phyloP scores from a whole-genome alignment of 139 green algal species.

The Chlamydomonas eustigma region DNA sequence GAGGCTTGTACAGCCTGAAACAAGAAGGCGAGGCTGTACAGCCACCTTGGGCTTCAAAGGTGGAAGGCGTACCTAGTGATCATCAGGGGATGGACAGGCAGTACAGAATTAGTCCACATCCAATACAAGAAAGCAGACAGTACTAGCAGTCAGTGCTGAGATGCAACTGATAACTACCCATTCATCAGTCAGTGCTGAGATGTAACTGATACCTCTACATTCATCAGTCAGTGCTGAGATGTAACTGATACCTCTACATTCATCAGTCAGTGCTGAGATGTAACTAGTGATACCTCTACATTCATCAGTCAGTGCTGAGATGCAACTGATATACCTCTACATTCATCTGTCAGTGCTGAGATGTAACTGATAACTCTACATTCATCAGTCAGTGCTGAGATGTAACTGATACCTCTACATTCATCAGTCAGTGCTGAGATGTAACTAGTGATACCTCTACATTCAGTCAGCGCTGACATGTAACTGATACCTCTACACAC shows the following conservation, averaged over 20 bases:
- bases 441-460: neutral
- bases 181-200: neutral
- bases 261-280: neutral
- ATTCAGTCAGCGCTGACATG: neutral
- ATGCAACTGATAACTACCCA: neutral
- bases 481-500: neutral
- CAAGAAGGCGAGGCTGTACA: slow-evolving; percentile 3
- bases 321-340: too few relatives aligned
- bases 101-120: neutral
- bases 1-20: neutral
- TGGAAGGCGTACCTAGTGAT: slow-evolving; percentile 18
- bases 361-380: neutral
- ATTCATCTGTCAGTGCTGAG: too few relatives aligned
- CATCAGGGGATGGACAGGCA: neutral
- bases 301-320: too few relatives aligned
- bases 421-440: neutral
- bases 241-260: neutral
- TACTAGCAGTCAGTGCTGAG: neutral
- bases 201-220: slow-evolving; percentile 10
- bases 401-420: neutral
- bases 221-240: neutral
- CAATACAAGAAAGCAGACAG: neutral
- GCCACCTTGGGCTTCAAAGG: slow-evolving; percentile 20
- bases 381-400: neutral
- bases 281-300: neutral